These are phyloP conservation scores for Boletus barrowsii DNA, from an alignment of 768 basidiomycete genomes.

Conservation along the genomic window DNA sequence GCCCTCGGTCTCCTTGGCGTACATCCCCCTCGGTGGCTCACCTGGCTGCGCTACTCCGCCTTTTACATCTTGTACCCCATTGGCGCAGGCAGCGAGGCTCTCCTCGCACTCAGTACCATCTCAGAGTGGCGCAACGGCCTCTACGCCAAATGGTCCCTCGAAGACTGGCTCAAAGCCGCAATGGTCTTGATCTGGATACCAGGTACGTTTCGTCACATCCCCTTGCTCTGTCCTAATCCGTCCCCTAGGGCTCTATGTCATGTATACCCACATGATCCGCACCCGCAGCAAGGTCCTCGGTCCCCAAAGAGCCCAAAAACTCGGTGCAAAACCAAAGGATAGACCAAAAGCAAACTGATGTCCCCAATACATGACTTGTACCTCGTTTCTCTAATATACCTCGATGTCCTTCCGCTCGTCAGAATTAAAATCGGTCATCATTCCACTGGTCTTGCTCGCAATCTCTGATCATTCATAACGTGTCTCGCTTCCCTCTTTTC, in stretches of 20 bases:
- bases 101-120: constrained; percentile 75
- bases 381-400: constrained; percentile 22
- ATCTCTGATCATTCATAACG: constrained; percentile 7
- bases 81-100: constrained; percentile 89
- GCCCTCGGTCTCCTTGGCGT: constrained; percentile 60
- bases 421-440: neutral
- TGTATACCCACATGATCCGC: constrained; percentile 59
- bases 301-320: constrained; percentile 27
- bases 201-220: constrained; percentile 43
- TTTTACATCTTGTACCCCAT: constrained; percentile 94
- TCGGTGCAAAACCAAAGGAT: constrained; percentile 29
- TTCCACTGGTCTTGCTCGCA: constrained; percentile 4
- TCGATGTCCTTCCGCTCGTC: neutral
- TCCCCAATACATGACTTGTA: neutral
- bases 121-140: constrained; percentile 45
- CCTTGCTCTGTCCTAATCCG: neutral
- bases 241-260: constrained; percentile 44
- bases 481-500: neutral
- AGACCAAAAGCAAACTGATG: constrained; percentile 21
- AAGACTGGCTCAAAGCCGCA: constrained; percentile 54
- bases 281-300: constrained; percentile 56
- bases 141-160: constrained; percentile 46
- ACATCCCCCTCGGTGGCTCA: constrained; percentile 51
- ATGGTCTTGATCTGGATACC: constrained; percentile 89
- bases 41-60: constrained; percentile 84